phyloP scores from a whole-genome alignment of 495 filamentous ascomycete species.

The Podospora pseudoanserina region DNA sequence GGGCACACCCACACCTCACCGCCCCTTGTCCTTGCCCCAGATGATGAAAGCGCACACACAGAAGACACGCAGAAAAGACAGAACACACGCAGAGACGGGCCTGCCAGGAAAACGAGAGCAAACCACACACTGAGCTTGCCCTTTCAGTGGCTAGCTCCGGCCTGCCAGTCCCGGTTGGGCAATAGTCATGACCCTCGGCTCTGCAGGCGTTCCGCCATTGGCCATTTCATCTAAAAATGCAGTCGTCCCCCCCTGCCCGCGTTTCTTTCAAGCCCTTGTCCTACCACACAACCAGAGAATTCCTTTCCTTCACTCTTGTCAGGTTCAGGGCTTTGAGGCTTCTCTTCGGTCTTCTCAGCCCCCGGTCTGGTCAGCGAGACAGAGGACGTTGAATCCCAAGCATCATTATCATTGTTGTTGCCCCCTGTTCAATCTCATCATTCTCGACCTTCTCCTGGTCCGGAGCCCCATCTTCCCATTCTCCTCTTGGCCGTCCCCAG shows the following conservation, averaged over 20 bases:
- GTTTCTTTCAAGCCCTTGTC: conserved; percentile 43
- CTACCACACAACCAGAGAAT: conserved; percentile 40
- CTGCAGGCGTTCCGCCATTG: conserved; percentile 36
- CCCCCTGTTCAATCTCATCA: conserved; percentile 6
- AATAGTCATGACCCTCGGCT: conserved; percentile 35
- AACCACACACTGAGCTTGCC: conserved; percentile 16
- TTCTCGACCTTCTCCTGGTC: background rate
- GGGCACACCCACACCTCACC: conserved; percentile 23
- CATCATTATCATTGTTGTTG: background rate
- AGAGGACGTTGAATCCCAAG: background rate
- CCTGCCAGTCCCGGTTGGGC: conserved; percentile 43
- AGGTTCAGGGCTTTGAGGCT: conserved; percentile 14
- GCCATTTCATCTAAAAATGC: conserved; percentile 45
- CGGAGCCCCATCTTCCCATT: background rate
- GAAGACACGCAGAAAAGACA: background rate
- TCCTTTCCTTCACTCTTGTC: conserved; percentile 27
- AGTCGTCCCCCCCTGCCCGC: conserved; percentile 36
- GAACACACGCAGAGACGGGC: conserved; percentile 14
- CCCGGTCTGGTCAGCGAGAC: background rate
- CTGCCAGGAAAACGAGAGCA: conserved; percentile 15
- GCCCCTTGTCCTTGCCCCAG: conserved; percentile 32
- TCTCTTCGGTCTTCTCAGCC: conserved; percentile 20
- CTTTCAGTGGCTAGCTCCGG: conserved; percentile 43
- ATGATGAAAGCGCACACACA: conserved; percentile 13
- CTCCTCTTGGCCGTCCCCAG: conserved; percentile 5